Conservation (phyloP, 2,329 filamentous ascomycete genomes). For the Penicillium vulpinum region DNA sequence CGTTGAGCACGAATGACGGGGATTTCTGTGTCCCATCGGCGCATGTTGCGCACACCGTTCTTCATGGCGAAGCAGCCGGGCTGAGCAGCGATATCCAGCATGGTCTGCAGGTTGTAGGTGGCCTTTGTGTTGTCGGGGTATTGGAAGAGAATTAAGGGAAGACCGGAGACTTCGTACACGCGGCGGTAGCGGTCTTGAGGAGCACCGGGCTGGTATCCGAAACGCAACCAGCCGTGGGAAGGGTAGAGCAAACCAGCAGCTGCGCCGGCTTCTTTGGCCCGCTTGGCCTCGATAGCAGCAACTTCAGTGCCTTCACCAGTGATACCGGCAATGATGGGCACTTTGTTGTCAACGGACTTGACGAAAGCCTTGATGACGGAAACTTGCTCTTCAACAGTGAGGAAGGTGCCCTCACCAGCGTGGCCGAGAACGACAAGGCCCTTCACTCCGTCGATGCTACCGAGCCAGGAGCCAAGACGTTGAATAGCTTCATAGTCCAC, state of each 20-base stretch:
- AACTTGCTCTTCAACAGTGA: constrained; percentile 52
- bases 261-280: constrained; percentile 53
- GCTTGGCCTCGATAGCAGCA: constrained; percentile 53
- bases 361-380: constrained; percentile 55
- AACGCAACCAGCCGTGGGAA: constrained; percentile 57
- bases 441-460: constrained; percentile 53
- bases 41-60: constrained; percentile 59
- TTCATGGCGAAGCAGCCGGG: constrained; percentile 59
- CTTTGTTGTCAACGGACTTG: constrained; percentile 52
- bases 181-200: constrained; percentile 54
- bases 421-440: constrained; percentile 57
- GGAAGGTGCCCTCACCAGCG: constrained; percentile 56
- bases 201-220: constrained; percentile 55
- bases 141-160: constrained; percentile 56
- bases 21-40: constrained; percentile 59
- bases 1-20: constrained; percentile 53
- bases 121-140: constrained; percentile 57
- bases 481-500: constrained; percentile 56
- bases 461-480: constrained; percentile 55
- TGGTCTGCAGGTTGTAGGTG: constrained; percentile 53
- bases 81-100: constrained; percentile 54
- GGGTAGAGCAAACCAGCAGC: constrained; percentile 55
- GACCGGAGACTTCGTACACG: constrained; percentile 52
- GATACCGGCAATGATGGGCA: constrained; percentile 56
- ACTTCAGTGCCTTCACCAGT: constrained; percentile 56